phyloP scores from a whole-genome alignment of 2,329 filamentous ascomycete species.

The Colletotrichum sp. region DNA sequence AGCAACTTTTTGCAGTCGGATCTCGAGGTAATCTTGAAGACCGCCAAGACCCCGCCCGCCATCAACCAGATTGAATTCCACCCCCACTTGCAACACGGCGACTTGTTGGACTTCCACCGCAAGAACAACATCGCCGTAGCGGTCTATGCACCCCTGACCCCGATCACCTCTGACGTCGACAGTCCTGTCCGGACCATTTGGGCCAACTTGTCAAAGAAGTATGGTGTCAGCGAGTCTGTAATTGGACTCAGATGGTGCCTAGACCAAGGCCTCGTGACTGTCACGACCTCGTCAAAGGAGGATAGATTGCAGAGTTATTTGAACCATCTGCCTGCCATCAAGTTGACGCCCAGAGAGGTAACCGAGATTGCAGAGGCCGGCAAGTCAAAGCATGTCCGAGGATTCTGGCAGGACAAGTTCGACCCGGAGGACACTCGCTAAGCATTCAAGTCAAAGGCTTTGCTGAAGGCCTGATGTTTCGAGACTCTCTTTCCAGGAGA shows the following conservation, averaged over 20 bases:
- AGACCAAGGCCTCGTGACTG: constrained; percentile 62
- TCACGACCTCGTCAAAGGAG: constrained; percentile 66
- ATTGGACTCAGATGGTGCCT: constrained; percentile 65
- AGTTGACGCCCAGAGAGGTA: constrained; percentile 65
- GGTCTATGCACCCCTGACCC: constrained; percentile 62
- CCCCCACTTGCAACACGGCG: constrained; percentile 73
- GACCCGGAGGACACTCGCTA: constrained; percentile 54
- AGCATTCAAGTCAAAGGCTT: not conserved
- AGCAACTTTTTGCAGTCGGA: constrained; percentile 72
- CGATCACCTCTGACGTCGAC: constrained; percentile 50
- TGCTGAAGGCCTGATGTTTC: not conserved
- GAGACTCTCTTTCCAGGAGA: not conserved
- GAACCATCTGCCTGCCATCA: constrained; percentile 56
- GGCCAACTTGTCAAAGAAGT: constrained; percentile 58
- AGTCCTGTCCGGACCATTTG: constrained; percentile 61
- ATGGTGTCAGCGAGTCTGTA: constrained; percentile 60
- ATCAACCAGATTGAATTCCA: constrained; percentile 86
- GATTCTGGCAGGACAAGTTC: constrained; percentile 63
- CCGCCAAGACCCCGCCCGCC: constrained; percentile 67
- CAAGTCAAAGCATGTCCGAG: constrained; percentile 64
- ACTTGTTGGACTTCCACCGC: constrained; percentile 62
- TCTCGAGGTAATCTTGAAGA: constrained; percentile 60
- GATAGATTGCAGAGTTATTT: constrained; percentile 63
- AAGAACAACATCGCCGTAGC: constrained; percentile 61
- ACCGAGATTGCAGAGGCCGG: constrained; percentile 61